Conservation (phyloP, 2,329 filamentous ascomycete species). For the Aspergillus sp. region DNA sequence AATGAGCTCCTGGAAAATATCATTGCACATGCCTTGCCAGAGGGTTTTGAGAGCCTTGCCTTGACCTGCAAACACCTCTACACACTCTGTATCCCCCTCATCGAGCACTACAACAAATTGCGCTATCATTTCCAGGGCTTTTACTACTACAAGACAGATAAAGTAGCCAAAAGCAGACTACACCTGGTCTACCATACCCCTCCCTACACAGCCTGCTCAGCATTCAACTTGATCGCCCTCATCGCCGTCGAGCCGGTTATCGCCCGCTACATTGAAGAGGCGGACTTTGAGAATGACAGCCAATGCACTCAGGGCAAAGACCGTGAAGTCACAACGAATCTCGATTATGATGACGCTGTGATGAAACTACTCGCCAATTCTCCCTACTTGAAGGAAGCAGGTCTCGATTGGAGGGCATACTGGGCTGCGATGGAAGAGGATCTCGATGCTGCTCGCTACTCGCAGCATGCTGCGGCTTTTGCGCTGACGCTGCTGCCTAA, state of each 20-base stretch:
- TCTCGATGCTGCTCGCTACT: slow-evolving; percentile 12
- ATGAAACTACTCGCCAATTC: slow-evolving; percentile 15
- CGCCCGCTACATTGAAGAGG: slow-evolving; percentile 15
- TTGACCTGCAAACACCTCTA: slow-evolving; percentile 18
- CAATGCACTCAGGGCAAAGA: neutral
- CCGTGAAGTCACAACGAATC: slow-evolving; percentile 8
- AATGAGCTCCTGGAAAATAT: slow-evolving; percentile 16
- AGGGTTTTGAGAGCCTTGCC: slow-evolving; percentile 18
- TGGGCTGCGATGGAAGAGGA: slow-evolving; percentile 15
- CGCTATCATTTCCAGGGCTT: slow-evolving; percentile 16
- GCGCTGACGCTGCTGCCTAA: slow-evolving; percentile 19
- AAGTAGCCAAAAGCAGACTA: slow-evolving; percentile 4
- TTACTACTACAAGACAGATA: slow-evolving; percentile 9
- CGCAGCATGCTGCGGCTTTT: slow-evolving; percentile 18
- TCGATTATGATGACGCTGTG: slow-evolving; percentile 10
- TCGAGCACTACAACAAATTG: slow-evolving; percentile 16
- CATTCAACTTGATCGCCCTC: slow-evolving; percentile 14
- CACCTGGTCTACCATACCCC: slow-evolving; percentile 1
- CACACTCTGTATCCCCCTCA: slow-evolving; percentile 14
- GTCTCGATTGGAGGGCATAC: slow-evolving; percentile 20
- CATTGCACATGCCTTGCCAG: slow-evolving; percentile 11
- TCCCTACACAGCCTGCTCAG: slow-evolving; percentile 7
- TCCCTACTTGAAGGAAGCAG: slow-evolving; percentile 13
- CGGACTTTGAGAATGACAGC: slow-evolving; percentile 12
- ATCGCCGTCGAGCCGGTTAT: slow-evolving; percentile 18